phyloP scores from a whole-genome alignment of 148 eudicot species.

The Heliosperma pusillum region DNA sequence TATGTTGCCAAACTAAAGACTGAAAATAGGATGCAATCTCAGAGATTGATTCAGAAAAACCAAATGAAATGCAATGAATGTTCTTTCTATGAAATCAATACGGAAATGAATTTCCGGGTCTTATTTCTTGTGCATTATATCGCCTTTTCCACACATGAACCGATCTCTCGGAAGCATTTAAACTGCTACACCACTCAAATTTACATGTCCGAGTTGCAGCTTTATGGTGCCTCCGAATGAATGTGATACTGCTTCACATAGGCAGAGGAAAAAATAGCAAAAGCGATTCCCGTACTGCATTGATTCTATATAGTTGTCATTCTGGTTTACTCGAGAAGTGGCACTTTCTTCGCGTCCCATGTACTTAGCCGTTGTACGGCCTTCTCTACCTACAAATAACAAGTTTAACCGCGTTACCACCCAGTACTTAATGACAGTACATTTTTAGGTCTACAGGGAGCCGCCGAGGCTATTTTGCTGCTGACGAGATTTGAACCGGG shows the following conservation, averaged over 20 bases:
- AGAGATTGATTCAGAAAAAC: not conserved
- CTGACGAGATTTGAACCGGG: too few species aligned
- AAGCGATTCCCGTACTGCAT: too few species aligned
- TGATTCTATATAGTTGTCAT: too few species aligned
- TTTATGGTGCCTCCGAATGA: not conserved
- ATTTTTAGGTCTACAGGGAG: too few species aligned
- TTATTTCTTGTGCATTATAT: not conserved
- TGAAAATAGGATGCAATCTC: not conserved
- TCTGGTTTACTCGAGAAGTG: slow-evolving; percentile 23
- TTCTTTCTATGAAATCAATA: not conserved
- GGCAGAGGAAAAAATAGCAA: too few species aligned
- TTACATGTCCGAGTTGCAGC: not conserved
- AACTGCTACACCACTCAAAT: not conserved
- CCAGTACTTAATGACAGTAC: too few species aligned
- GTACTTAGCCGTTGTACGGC: slow-evolving; percentile 29
- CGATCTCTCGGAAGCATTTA: not conserved
- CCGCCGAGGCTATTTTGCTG: too few species aligned
- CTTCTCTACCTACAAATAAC: slow-evolving; percentile 36
- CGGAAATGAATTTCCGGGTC: too few species aligned
- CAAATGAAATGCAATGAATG: not conserved
- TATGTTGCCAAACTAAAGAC: not conserved
- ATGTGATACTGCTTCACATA: not conserved
- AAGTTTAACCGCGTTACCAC: not conserved
- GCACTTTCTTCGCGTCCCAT: slow-evolving; percentile 35
- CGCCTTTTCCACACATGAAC: not conserved